Evolutionary conservation across 495 filamentous ascomycete species (phyloP).

Genomic region (Neurospora tetrasperma): DNA sequence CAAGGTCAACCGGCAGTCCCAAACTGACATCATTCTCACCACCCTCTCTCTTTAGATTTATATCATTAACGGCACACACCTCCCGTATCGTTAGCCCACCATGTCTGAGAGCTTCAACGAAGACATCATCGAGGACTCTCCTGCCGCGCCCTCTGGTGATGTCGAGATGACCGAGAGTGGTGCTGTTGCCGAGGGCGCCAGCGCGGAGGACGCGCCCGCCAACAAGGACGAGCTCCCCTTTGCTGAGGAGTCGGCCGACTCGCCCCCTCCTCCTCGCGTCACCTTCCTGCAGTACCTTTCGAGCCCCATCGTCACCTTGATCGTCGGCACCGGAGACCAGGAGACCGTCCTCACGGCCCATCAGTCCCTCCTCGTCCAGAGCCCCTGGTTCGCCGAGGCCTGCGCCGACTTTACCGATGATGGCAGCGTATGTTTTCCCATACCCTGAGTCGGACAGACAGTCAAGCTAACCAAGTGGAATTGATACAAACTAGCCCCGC

Average conservation of each 20-base stretch:
- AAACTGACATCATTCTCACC: background rate
- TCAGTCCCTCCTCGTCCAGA: conserved; percentile 61
- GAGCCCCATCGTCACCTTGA: conserved; percentile 68
- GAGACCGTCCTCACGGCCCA: conserved; percentile 64
- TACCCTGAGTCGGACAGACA: background rate
- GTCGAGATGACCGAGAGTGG: conserved; percentile 38
- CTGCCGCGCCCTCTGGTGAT: conserved; percentile 28
- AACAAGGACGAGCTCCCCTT: conserved; percentile 29
- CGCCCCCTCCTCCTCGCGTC: conserved; percentile 24
- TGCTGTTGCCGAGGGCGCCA: conserved; percentile 6
- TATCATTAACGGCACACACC: background rate
- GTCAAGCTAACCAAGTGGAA: background rate
- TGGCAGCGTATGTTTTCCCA: conserved; percentile 28
- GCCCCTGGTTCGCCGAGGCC: conserved; percentile 60
- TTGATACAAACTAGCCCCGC: conserved; percentile 30
- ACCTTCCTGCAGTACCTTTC: conserved; percentile 52
- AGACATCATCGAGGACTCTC: conserved; percentile 26
- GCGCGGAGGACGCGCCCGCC: conserved; percentile 10
- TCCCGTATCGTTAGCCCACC: background rate
- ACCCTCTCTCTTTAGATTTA: background rate
- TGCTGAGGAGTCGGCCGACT: conserved; percentile 31
- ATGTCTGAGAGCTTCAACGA: conserved; percentile 34
- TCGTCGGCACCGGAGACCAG: conserved; percentile 54
- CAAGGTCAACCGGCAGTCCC: conserved; percentile 1
- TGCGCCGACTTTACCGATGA: conserved; percentile 48